Evolutionary conservation across 208 protist species (phyloP).

Genomic region (Naegleria lovaniensis): DNA sequence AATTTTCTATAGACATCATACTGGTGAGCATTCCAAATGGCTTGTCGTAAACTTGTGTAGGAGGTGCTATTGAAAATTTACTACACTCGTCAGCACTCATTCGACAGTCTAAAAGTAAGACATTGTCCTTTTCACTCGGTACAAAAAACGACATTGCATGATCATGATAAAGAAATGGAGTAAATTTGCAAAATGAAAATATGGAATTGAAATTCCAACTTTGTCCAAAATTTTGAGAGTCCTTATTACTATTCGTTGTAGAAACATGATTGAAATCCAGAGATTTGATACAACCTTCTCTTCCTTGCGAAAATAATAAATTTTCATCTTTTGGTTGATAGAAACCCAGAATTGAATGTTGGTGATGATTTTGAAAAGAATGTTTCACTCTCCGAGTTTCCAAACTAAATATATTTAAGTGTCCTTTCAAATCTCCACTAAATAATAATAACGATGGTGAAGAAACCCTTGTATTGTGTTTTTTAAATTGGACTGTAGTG

Average conservation of each 20-base stretch:
- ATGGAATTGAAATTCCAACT: not conserved
- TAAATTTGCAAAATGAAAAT: conserved; percentile 1
- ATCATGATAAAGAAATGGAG: not conserved
- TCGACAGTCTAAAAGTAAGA: not conserved
- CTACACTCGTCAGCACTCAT: not conserved
- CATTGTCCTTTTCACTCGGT: not conserved
- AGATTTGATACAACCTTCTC: not conserved
- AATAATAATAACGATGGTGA: not conserved
- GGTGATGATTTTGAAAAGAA: not conserved
- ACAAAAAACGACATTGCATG: not conserved
- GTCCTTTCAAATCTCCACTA: not conserved
- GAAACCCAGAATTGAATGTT: not conserved
- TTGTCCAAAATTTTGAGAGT: not conserved
- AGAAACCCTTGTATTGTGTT: not conserved
- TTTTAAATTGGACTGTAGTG: not conserved
- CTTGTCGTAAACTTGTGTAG: not conserved
- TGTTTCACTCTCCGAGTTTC: not conserved
- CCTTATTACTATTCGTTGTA: not conserved
- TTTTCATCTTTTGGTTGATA: not conserved
- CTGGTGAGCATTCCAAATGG: not conserved
- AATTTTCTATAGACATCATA: not conserved
- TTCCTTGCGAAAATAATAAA: not conserved
- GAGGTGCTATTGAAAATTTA: not conserved
- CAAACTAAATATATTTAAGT: not conserved
- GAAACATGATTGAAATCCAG: not conserved